Percentiles rank a stretch among this genome's conserved stretches.
phyloP scores from a whole-genome alignment of 176 grass and related monocot species.

The Phragmites australis region DNA sequence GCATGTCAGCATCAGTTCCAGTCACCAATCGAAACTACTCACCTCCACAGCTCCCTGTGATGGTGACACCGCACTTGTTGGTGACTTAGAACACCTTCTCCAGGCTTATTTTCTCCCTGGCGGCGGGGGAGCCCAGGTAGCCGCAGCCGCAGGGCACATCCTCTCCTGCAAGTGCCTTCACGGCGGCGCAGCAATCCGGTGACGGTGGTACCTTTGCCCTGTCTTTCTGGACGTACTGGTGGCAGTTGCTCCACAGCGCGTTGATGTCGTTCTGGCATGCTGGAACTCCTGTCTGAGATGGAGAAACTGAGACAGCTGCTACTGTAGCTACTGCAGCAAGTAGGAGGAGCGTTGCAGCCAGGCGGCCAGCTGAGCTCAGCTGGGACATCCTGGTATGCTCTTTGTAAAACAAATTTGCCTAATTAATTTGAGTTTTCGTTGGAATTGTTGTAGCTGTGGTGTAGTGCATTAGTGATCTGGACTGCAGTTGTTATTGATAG shows the following conservation, averaged over 20 bases:
- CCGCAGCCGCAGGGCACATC: slow-evolving; percentile 20
- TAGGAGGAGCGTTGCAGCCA: slow-evolving; percentile 6
- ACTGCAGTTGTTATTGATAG: slow-evolving; percentile 21
- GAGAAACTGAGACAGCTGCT: not conserved
- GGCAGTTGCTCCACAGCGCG: slow-evolving; percentile 20
- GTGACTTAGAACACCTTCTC: slow-evolving; percentile 33
- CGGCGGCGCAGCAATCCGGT: not conserved
- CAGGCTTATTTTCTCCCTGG: slow-evolving; percentile 2
- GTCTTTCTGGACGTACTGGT: slow-evolving; percentile 23
- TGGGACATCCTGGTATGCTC: slow-evolving; percentile 7
- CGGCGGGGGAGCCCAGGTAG: slow-evolving; percentile 13
- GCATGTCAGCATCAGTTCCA: not conserved
- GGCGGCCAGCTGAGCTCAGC: slow-evolving; percentile 2
- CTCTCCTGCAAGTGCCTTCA: not conserved
- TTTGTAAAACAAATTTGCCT: not conserved
- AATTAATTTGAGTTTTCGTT: not conserved
- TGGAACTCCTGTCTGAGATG: not conserved
- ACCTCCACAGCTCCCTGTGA: slow-evolving; percentile 26
- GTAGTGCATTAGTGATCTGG: not conserved
- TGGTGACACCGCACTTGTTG: slow-evolving; percentile 19
- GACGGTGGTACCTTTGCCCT: not conserved
- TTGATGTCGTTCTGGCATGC: slow-evolving; percentile 6
- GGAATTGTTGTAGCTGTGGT: no score
- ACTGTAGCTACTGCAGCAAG: not conserved
- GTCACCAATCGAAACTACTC: not conserved